Evolutionary conservation across 176 grass and related monocot genomes (phyloP).

Genomic region (Alloteropsis semialata): DNA sequence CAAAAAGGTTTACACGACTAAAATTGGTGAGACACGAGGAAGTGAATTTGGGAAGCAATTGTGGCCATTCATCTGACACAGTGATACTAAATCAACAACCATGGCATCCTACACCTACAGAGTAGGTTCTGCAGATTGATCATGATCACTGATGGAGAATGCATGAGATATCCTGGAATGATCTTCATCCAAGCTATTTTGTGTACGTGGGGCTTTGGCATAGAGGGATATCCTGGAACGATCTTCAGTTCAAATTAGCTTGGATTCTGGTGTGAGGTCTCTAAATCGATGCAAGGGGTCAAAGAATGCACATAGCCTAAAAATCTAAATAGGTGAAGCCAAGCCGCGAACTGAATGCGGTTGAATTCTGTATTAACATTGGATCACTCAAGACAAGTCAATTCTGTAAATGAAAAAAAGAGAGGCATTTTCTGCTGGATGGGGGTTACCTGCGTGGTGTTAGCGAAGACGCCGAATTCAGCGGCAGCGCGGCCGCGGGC

Average conservation of each 20-base stretch:
- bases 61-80: background rate
- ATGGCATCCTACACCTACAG: background rate
- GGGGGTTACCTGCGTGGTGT: constrained; percentile 37
- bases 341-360: background rate
- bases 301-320: background rate
- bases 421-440: background rate
- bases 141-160: background rate
- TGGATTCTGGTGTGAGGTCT: background rate
- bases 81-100: background rate
- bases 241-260: background rate
- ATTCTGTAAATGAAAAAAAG: background rate
- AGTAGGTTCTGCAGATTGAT: background rate
- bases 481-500: constrained; percentile 36
- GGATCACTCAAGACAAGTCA: background rate
- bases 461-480: constrained; percentile 51
- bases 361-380: too few species aligned
- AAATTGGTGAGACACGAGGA: constrained; percentile 3
- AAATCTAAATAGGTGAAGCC: background rate
- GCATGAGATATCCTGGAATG: background rate
- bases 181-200: background rate
- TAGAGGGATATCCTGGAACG: background rate
- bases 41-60: background rate
- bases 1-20: constrained; percentile 9
- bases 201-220: background rate
- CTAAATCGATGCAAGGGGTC: background rate